A percentile compares a stretch with the other conserved stretches of the same genome.
Evolutionary conservation across 305 asterid genomes (phyloP).

Genomic region (Withania somnifera): DNA sequence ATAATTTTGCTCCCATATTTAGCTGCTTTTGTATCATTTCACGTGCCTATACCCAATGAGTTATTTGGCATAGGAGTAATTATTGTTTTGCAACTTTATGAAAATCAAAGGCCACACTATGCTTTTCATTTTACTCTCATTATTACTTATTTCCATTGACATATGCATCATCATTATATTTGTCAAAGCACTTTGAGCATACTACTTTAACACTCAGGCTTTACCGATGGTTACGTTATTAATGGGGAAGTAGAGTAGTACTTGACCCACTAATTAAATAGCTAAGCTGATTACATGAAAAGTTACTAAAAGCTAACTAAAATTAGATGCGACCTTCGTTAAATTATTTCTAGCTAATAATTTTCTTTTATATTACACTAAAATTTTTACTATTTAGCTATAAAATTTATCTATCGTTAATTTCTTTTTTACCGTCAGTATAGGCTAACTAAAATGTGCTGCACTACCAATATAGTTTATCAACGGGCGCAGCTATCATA

Average conservation of each 20-base stretch:
- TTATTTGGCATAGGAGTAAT: not conserved
- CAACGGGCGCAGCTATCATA: not conserved
- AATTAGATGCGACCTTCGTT: too few relatives aligned
- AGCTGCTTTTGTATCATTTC: not conserved
- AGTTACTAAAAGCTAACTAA: too few relatives aligned
- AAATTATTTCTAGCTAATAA: too few relatives aligned
- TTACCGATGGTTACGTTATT: not conserved
- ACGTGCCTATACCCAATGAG: not conserved
- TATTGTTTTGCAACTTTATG: not conserved
- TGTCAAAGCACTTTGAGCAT: not conserved
- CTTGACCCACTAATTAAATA: not conserved
- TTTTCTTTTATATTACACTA: too few relatives aligned
- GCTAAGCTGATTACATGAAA: too few relatives aligned
- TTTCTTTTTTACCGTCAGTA: not conserved
- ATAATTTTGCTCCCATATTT: constrained; percentile 1
- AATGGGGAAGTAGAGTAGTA: not conserved
- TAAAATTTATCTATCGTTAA: too few relatives aligned
- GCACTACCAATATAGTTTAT: not conserved
- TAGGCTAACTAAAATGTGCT: not conserved
- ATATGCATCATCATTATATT: not conserved
- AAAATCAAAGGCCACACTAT: not conserved
- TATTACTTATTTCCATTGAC: not conserved
- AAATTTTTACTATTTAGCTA: too few relatives aligned
- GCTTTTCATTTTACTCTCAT: not conserved
- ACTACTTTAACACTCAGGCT: not conserved